These are phyloP conservation scores for Heliamphora exappendiculata DNA, from an alignment of 148 eudicot species.

Conservation along the genomic window DNA sequence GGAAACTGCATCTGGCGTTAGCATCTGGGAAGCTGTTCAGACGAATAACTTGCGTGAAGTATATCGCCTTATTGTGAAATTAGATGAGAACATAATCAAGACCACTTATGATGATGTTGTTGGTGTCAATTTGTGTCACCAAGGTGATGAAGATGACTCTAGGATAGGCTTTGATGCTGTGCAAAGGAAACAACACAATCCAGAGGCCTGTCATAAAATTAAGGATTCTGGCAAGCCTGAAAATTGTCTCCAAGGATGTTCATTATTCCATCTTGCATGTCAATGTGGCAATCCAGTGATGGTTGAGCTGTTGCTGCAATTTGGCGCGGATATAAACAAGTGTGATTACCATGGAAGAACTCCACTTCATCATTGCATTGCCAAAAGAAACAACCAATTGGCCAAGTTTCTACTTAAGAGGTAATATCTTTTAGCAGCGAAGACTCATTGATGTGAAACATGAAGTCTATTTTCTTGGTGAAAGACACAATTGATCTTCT, in stretches of 20 bases:
- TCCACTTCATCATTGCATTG: slow-evolving; percentile 89
- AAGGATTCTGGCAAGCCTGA: slow-evolving; percentile 41
- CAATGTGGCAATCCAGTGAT: slow-evolving; percentile 54
- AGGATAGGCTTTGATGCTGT: slow-evolving; percentile 28
- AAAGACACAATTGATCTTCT: neutral
- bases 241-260: slow-evolving; percentile 66
- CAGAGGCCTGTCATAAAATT: slow-evolving; percentile 44
- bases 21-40: slow-evolving; percentile 86
- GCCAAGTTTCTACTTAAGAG: slow-evolving; percentile 89
- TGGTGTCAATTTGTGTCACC: slow-evolving; percentile 23
- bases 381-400: slow-evolving; percentile 51
- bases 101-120: slow-evolving; percentile 54
- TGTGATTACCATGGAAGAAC: slow-evolving; percentile 86
- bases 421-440: slow-evolving; percentile 25
- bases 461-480: neutral
- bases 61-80: slow-evolving; percentile 55
- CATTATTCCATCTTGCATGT: slow-evolving; percentile 84
- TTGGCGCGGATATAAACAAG: slow-evolving; percentile 76
- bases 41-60: slow-evolving; percentile 60
- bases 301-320: slow-evolving; percentile 84
- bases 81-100: slow-evolving; percentile 52
- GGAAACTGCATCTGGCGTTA: slow-evolving; percentile 20
- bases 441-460: neutral
- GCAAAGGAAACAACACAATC: slow-evolving; percentile 29
- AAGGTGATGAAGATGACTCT: slow-evolving; percentile 20